A percentile compares a stretch with the other conserved stretches of the same genome.
Evolutionary conservation across 164 flowering plant genomes (phyloP).

Genomic region (Magnolia sinica): DNA sequence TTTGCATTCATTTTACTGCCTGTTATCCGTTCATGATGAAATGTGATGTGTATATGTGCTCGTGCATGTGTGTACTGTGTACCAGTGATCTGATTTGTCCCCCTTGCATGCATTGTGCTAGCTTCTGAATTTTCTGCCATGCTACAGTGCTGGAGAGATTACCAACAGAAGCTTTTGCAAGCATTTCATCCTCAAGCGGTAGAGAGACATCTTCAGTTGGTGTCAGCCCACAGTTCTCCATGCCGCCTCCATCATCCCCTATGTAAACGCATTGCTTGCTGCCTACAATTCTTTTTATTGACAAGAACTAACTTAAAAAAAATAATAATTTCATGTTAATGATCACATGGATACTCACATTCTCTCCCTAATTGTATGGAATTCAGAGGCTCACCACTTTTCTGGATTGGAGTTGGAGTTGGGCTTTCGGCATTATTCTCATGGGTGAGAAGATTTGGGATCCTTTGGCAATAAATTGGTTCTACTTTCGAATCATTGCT

Average conservation of each 20-base stretch:
- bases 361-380: slow-evolving; percentile 5
- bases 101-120: background rate
- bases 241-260: slow-evolving; percentile 62
- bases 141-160: slow-evolving; percentile 22
- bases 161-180: slow-evolving; percentile 45
- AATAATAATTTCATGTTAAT: background rate
- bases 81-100: background rate
- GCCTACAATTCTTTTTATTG: background rate
- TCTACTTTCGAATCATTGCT: background rate
- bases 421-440: slow-evolving; percentile 87
- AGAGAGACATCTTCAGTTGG: slow-evolving; percentile 70
- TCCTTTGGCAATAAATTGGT: background rate
- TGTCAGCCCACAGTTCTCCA: slow-evolving; percentile 47
- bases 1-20: too few relatives aligned
- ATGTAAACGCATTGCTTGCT: slow-evolving; percentile 35
- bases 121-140: background rate
- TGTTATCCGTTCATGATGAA: background rate
- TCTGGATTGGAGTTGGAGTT: slow-evolving; percentile 96
- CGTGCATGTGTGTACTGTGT: background rate
- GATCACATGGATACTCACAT: background rate
- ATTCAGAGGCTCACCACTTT: slow-evolving; percentile 82
- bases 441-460: slow-evolving; percentile 45
- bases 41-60: background rate
- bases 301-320: background rate
- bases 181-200: slow-evolving; percentile 49